Evolutionary conservation across 352 stramenopile genomes (phyloP), one percentile per base, ranked within the genome.

Genomic region (Globisporangium takayamanum): DNA sequence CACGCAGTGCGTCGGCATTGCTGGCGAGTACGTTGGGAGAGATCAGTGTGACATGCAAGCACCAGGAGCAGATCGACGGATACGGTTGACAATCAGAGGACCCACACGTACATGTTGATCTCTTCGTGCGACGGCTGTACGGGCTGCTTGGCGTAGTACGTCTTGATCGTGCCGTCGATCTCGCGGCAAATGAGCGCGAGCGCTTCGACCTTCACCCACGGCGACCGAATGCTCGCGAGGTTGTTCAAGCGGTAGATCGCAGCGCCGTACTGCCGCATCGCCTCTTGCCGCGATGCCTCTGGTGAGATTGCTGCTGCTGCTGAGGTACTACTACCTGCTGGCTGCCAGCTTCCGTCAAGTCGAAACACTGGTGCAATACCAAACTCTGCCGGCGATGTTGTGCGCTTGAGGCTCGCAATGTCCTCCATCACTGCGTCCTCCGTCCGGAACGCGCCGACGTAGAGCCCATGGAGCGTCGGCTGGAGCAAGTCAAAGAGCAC

Each of bases 401-500:
- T 58, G 8, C 70, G 59, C 37, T 74, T 42, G n/a, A 70, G 39
- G 44, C 70, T 52, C 10, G 70, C 62, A 22, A 78, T 45, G 22
- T 70, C 58, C 5, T 67, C 52, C 41, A 90, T 30, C 14, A 80
- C 66, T 3, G 56, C 41, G 47, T 88, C 80, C 57, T 90, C 78
- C 10, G 42, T 39, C 8, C 70, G 64, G 53, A 90, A 88, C 2
- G 76, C 69, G 4, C 67, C 63, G 11, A 76, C 72, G 30, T 84
- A 82, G 52, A 88, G 55, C 0, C 65, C 69, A 44, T 90, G 80
- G 12, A 90, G 60, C 39, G 68, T 78, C 46, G 74, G 78, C 55
- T 90, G 78, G 5, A 90, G 67, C 18, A 74, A 70, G 25, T 84
- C 78, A 59, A 90, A 88, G 20, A 87, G 74, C 10, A 74, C 73